These are phyloP conservation scores for Fusarium sp. DNA, from an alignment of 2,329 filamentous ascomycete genomes.

Conservation along the genomic window DNA sequence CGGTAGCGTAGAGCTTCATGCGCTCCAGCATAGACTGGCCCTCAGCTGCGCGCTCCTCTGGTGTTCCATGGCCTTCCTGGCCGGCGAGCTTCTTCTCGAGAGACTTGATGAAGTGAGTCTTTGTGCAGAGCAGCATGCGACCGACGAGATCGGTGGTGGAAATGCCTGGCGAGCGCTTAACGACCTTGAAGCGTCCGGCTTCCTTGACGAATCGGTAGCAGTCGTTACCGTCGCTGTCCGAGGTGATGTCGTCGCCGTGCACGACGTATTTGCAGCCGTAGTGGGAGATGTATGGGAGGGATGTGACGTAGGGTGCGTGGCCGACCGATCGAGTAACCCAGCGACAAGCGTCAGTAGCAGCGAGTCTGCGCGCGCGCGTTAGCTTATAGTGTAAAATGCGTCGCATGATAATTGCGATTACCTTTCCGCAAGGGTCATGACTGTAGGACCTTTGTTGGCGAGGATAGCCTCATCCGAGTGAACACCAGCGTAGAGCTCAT, in stretches of 20 bases:
- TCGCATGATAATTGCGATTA: slow-evolving; percentile 49
- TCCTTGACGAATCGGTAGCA: slow-evolving; percentile 98
- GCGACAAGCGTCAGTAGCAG: slow-evolving; percentile 92
- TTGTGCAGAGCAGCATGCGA: slow-evolving; percentile 96
- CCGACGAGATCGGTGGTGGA: slow-evolving; percentile 98
- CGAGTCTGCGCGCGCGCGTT: slow-evolving; percentile 66
- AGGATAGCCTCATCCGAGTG: slow-evolving; percentile 97
- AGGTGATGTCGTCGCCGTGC: slow-evolving; percentile 97
- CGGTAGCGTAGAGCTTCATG: slow-evolving; percentile 87
- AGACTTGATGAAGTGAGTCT: slow-evolving; percentile 89
- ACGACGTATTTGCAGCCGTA: slow-evolving; percentile 97
- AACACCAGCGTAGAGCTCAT: slow-evolving; percentile 89
- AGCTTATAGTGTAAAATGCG: background rate
- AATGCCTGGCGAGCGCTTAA: slow-evolving; percentile 95
- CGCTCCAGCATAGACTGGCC: slow-evolving; percentile 79
- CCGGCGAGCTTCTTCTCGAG: slow-evolving; percentile 77
- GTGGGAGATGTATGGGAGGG: slow-evolving; percentile 91
- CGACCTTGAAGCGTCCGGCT: slow-evolving; percentile 93
- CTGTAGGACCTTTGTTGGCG: slow-evolving; percentile 96
- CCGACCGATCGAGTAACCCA: slow-evolving; percentile 90
- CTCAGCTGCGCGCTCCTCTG: slow-evolving; percentile 72
- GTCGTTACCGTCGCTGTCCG: slow-evolving; percentile 91
- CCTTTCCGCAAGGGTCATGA: slow-evolving; percentile 95
- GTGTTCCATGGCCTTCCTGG: slow-evolving; percentile 76
- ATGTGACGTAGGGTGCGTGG: slow-evolving; percentile 93